Base-by-base conservation (phyloP, 805 yeast species). In the Helenozyma baotianmanensis region DNA sequence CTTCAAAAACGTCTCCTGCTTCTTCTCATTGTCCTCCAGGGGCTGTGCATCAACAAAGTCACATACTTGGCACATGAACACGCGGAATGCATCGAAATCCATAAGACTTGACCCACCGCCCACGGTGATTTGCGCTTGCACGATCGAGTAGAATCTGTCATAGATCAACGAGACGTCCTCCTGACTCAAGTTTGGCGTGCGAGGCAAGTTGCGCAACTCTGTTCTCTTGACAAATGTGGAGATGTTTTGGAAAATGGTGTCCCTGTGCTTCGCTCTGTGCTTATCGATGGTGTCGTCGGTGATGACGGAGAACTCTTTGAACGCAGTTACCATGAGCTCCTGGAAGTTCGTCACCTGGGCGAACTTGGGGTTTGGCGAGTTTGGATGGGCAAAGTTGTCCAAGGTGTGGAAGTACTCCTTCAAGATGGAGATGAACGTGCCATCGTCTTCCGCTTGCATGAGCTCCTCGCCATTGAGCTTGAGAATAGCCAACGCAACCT, bases 161-260 rank as follows among this genome's bases (percentile, higher is more conserved):
- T 92, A 90, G 4, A 88, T 66, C 35, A 82, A 74, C 3, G 87
- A 76, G 12, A 87, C 45, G 23, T 84, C 76, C 0, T 69, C 78
- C 16, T 59, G 65, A 3, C 68, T 54, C 21, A 90, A 60, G 50
- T 82, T 75, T 16, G 68, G 71, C 1, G 85, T 76, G 52, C 81
- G 80, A 22, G 94, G 90, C 34, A 90, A 63, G 56, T 87, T 89
- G 45, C 98, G 71, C 25, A 92, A 56, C 56, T 92, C 96, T 0
- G 97, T 86, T 36, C 96, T 72, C 58, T 90, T 92, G 22, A 92
- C 94, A 63, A 90, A 90, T 1, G 79, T 70, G 45, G 92, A 95
- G 40, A 90, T 87, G 34, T 92, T 90, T 47, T 75, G 84, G 51
- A 84, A 78, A 27, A 92, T 90, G 27, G 80, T 76, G 45, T 80